Evolutionary conservation across 2,329 filamentous ascomycete species (phyloP), one percentile per base, ranked within the genome.

Genomic region (Anisogramma anomala): DNA sequence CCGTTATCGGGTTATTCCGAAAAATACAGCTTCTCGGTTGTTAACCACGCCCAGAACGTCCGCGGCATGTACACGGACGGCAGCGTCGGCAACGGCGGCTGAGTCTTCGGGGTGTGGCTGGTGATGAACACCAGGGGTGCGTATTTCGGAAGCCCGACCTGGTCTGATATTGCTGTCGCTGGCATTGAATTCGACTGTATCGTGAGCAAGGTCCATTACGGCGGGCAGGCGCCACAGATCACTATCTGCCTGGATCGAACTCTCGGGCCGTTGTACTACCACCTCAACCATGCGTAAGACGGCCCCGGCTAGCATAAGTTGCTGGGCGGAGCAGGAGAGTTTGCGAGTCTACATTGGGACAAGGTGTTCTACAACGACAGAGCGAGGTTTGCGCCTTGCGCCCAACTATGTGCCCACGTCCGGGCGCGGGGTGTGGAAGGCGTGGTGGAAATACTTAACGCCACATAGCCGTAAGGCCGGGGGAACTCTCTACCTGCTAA

Each of bases 181-280:
- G 76, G 75, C 0, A 79, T 80, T 34, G 66, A 80, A 0, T 79
- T 80, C 54, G 78, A 81, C 51, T 81, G 80, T 50, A 69, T 58
- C 55, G 67, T 71, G 5, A 75, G 70, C 0, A 79, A 79, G n/a
- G n/a, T n/a, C 45, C 75, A 80, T 48, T 32, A 80, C 40, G 75
- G 77, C 5, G 71, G 74, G 44, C 70, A 72, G 31, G 74, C 71
- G 11, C 75, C 77, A 5, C 78, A 79, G 49, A 79, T 81, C 49
- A 77, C 72, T 1, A 56, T 74, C 46, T 77, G 77, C 0, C 79
- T 79, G 48, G 76, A 80, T 50, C 66, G 76, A 2, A 80, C 77
- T 0, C 79, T 79, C 51, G 77, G 77, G 1, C 77, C 76, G 1
- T 69, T 73, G 53, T 79, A 70, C 51, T 80, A 71, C 51, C 65